Evolutionary conservation across 2,329 filamentous ascomycete species (phyloP).

Genomic region (Penicillium sumatraense): DNA sequence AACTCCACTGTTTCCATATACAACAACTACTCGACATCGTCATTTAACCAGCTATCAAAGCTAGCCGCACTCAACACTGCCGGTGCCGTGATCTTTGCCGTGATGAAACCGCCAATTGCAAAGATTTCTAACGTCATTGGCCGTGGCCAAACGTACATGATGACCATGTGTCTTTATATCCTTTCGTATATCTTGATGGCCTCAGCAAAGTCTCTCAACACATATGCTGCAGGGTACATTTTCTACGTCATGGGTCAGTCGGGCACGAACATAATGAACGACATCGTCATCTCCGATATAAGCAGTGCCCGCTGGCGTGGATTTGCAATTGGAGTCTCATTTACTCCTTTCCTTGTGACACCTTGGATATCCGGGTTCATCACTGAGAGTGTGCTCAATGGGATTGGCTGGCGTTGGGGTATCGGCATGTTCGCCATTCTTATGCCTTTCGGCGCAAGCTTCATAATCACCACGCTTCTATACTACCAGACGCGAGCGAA

Average conservation of each 20-base stretch:
- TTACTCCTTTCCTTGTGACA: slow-evolving; percentile 46
- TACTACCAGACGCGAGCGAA: slow-evolving; percentile 42
- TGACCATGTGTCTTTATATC: slow-evolving; percentile 41
- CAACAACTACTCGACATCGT: slow-evolving; percentile 47
- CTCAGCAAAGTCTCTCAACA: slow-evolving; percentile 38
- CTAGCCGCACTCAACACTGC: slow-evolving; percentile 43
- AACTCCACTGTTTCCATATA: slow-evolving; percentile 45
- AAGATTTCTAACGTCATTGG: slow-evolving; percentile 51
- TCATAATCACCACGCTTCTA: slow-evolving; percentile 44
- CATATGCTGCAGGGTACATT: slow-evolving; percentile 44
- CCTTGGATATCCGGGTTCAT: slow-evolving; percentile 49
- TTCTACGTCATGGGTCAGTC: slow-evolving; percentile 45
- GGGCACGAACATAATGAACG: slow-evolving; percentile 46
- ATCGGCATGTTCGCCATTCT: slow-evolving; percentile 51
- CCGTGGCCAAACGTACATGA: slow-evolving; percentile 43
- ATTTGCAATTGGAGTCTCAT: slow-evolving; percentile 44
- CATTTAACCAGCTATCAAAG: slow-evolving; percentile 42
- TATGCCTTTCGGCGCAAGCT: slow-evolving; percentile 43
- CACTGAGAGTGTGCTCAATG: slow-evolving; percentile 43
- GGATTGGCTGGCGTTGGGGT: slow-evolving; percentile 52
- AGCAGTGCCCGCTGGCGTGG: slow-evolving; percentile 47
- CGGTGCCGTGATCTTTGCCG: slow-evolving; percentile 43
- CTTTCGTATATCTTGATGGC: slow-evolving; percentile 46
- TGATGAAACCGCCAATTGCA: slow-evolving; percentile 48
- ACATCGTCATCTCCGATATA: slow-evolving; percentile 49